phyloP scores from a whole-genome alignment of 805 yeast genomes.

The Schwanniomyces pseudopolymorphus region DNA sequence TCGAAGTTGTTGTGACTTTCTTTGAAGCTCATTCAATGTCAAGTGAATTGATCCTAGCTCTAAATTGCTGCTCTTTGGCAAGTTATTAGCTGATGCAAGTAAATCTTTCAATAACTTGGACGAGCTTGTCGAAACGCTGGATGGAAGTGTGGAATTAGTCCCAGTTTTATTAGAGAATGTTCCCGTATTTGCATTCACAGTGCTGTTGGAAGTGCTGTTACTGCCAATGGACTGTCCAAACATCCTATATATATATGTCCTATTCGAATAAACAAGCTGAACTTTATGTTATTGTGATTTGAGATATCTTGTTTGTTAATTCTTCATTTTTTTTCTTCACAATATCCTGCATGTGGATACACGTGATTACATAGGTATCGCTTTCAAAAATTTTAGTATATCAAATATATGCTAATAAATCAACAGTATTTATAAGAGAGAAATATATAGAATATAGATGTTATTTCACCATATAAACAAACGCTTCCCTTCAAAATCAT shows the following conservation, averaged over 20 bases:
- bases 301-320: background rate
- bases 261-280: background rate
- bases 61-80: conserved; percentile 59
- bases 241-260: conserved; percentile 1
- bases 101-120: conserved; percentile 59
- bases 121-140: conserved; percentile 6
- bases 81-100: conserved; percentile 70
- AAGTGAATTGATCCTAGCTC: conserved; percentile 80
- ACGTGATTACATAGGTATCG: background rate
- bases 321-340: background rate
- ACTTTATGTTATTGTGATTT: background rate
- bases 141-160: conserved; percentile 8
- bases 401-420: no score
- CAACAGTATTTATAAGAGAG: background rate
- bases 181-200: background rate
- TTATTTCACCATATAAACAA: background rate
- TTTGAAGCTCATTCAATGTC: conserved; percentile 74
- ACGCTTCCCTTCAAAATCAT: background rate
- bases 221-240: conserved; percentile 5
- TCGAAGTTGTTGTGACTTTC: conserved; percentile 60
- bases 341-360: background rate
- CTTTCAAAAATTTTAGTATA: background rate
- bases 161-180: conserved; percentile 5
- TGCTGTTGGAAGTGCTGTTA: conserved; percentile 2
- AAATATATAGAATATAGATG: background rate